phyloP scores from a whole-genome alignment of 371 early-diverging fungal species.

The Mortierella sp. region DNA sequence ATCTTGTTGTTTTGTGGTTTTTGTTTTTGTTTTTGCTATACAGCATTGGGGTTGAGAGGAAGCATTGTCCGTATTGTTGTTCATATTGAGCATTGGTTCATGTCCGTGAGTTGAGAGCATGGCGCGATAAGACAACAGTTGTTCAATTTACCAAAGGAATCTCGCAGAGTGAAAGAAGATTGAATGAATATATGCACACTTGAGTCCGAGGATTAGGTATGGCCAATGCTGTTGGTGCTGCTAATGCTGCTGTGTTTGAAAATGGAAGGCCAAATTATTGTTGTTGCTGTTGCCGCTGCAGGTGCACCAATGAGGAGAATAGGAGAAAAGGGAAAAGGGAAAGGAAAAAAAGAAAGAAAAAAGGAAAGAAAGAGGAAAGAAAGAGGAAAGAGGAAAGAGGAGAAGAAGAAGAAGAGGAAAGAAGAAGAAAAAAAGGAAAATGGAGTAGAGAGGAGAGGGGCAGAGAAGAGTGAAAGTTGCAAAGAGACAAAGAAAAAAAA shows the following conservation, averaged over 20 bases:
- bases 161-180: neutral
- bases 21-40: no score
- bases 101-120: constrained; percentile 2
- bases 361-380: neutral
- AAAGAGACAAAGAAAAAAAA: neutral
- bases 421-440: neutral
- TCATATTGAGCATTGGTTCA: neutral
- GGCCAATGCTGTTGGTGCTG: neutral
- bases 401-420: neutral
- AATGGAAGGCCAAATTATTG: neutral
- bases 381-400: neutral
- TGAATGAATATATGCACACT: neutral
- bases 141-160: neutral
- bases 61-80: neutral
- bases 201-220: constrained; percentile 9
- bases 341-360: neutral
- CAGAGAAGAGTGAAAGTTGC: neutral
- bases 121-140: neutral
- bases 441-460: neutral
- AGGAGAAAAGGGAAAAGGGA: neutral
- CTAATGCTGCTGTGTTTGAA: constrained; percentile 9
- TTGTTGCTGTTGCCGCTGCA: neutral
- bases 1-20: neutral
- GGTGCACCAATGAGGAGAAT: neutral
- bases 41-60: neutral